These are phyloP conservation scores for Persicaria tinctoria DNA, from an alignment of 148 eudicot species.

Conservation along the genomic window DNA sequence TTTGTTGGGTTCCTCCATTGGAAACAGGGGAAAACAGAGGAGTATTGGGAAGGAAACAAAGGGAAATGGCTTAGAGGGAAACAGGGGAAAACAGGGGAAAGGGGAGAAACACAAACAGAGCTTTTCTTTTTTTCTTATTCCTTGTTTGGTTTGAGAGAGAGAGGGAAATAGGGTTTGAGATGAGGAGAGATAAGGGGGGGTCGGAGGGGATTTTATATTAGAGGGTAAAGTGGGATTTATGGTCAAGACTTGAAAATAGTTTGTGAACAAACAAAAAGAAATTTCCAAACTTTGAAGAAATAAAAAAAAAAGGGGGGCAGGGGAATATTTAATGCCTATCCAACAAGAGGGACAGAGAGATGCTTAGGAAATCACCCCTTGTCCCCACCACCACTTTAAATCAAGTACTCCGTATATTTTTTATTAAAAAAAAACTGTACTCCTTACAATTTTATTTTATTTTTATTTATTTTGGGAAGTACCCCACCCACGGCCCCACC, in stretches of 20 bases:
- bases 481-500: no score
- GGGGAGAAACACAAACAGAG: no score
- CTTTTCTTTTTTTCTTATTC: no score
- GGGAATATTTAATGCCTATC: constrained; percentile 9
- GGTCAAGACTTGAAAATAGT: neutral
- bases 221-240: neutral
- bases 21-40: neutral
- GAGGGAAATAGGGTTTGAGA: constrained; percentile 1
- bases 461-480: no score
- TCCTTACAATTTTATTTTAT: no score
- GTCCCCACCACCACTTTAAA: neutral
- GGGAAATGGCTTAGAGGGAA: no score
- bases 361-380: constrained; percentile 5
- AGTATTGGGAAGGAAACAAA: neutral
- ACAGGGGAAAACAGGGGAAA: neutral
- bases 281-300: neutral
- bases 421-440: neutral
- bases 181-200: neutral
- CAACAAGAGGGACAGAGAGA: neutral
- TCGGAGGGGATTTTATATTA: constrained; percentile 4
- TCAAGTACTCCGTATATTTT: neutral
- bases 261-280: neutral
- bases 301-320: neutral
- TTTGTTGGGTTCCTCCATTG: neutral
- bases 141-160: neutral